A percentile compares a stretch with the other conserved stretches of the same genome.
phyloP scores from a whole-genome alignment of 805 yeast genomes.

The Starmerella ratchasimensis region DNA sequence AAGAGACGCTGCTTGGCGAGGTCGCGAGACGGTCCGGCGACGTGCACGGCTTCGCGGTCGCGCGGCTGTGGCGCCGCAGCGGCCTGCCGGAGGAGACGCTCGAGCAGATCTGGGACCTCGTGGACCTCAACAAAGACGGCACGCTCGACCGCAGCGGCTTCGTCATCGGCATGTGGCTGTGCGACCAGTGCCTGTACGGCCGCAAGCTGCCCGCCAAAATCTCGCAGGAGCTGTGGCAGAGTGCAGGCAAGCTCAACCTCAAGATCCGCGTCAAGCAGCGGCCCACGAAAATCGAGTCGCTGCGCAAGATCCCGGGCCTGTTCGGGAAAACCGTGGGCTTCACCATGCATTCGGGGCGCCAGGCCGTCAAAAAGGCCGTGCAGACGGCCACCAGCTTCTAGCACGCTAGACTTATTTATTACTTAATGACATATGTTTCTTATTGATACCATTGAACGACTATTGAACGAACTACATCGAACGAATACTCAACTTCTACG shows the following conservation, averaged over 20 bases:
- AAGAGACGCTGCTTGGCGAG: constrained; percentile 22
- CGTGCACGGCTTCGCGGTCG: constrained; percentile 51
- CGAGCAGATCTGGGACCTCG: constrained; percentile 55
- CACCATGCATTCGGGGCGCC: constrained; percentile 17
- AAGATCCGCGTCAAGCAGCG: constrained; percentile 25
- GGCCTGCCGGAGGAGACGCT: constrained; percentile 50
- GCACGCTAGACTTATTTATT: no score
- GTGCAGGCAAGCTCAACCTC: constrained; percentile 39
- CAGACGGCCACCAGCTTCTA: constrained; percentile 17
- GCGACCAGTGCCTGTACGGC: constrained; percentile 92
- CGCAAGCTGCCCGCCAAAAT: constrained; percentile 68
- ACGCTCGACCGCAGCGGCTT: constrained; percentile 68
- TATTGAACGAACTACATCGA: no score
- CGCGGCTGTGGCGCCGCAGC: constrained; percentile 70
- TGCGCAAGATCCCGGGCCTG: constrained; percentile 11
- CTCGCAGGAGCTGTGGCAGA: constrained; percentile 62
- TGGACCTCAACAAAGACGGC: constrained; percentile 45
- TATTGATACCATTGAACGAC: no score
- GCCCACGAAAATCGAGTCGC: constrained; percentile 12
- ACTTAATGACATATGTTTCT: no score
- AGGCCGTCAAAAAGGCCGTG: constrained; percentile 17
- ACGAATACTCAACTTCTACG: no score
- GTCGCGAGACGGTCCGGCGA: constrained; percentile 18
- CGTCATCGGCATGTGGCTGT: constrained; percentile 94
- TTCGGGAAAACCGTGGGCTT: constrained; percentile 12